Evolutionary conservation across 1,284 basidiomycete genomes (phyloP).

Genomic region (Cutaneotrichosporon cyanovorans): DNA sequence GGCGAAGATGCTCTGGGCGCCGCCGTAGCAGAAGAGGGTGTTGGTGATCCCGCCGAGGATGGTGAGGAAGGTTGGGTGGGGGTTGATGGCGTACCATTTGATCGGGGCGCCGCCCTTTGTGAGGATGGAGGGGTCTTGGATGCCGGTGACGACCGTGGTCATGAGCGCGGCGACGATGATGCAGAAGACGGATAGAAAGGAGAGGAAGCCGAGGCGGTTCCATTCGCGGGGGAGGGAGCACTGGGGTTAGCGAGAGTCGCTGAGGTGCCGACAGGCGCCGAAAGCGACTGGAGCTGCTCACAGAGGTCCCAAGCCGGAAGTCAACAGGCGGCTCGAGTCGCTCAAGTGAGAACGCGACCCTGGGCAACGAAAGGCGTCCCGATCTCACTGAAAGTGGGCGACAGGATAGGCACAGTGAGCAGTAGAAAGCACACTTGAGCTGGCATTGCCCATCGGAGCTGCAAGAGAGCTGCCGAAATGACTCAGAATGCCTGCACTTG

Average conservation of each 20-base stretch:
- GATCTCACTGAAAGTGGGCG: no score
- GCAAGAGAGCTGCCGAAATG: no score
- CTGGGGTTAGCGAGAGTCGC: no score
- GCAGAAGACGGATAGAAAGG: constrained; percentile 24
- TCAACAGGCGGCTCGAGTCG: no score
- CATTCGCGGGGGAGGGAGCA: constrained; percentile 15
- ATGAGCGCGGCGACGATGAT: constrained; percentile 27
- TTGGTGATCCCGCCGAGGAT: constrained; percentile 31
- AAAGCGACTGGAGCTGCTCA: no score
- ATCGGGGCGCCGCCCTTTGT: constrained; percentile 19
- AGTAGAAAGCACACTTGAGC: no score
- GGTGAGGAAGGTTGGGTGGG: constrained; percentile 20
- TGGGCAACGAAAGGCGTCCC: no score
- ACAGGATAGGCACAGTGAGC: no score
- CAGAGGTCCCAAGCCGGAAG: no score
- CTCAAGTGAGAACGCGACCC: no score
- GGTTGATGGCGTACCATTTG: constrained; percentile 23
- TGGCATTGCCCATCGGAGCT: no score
- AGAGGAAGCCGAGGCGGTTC: constrained; percentile 22
- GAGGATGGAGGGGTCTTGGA: constrained; percentile 18
- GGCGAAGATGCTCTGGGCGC: constrained; percentile 27
- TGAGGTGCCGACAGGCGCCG: neutral
- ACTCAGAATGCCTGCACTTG: no score
- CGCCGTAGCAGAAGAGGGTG: constrained; percentile 30
- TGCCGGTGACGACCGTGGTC: constrained; percentile 23